phyloP scores from a whole-genome alignment of 306 rosid genomes.

The Ochetophila trinervis region DNA sequence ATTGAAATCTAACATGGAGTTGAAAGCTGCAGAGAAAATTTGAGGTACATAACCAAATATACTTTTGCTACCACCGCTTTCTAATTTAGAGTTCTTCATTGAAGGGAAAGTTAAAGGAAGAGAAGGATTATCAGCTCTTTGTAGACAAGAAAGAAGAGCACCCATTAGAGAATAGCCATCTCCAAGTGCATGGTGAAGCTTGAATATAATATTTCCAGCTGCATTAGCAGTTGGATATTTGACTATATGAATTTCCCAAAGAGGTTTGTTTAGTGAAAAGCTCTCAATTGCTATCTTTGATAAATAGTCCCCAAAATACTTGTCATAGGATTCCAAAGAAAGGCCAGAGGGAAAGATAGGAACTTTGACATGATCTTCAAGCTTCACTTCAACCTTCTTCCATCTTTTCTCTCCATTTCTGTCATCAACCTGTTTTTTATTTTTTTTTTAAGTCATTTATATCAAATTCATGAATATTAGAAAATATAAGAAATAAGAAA shows the following conservation, averaged over 20 bases:
- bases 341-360: background rate
- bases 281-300: background rate
- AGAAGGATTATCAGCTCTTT: constrained; percentile 1
- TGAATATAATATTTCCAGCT: background rate
- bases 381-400: constrained; percentile 28
- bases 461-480: too few species aligned
- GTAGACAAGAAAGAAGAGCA: background rate
- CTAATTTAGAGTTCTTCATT: background rate
- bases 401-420: constrained; percentile 5
- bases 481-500: too few species aligned
- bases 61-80: background rate
- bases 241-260: constrained; percentile 15
- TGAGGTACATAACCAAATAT: background rate
- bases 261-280: background rate
- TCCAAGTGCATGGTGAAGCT: background rate
- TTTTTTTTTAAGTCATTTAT: too few species aligned
- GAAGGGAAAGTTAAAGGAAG: background rate
- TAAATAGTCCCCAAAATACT: background rate
- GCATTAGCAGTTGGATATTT: constrained; percentile 22
- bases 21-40: background rate
- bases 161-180: background rate
- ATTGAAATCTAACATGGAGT: background rate
- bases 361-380: background rate
- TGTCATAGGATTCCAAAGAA: background rate
- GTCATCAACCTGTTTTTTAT: too few species aligned